These are phyloP conservation scores for Macrophomina phaseolina DNA, from an alignment of 2,329 filamentous ascomycete genomes.

Conservation along the genomic window DNA sequence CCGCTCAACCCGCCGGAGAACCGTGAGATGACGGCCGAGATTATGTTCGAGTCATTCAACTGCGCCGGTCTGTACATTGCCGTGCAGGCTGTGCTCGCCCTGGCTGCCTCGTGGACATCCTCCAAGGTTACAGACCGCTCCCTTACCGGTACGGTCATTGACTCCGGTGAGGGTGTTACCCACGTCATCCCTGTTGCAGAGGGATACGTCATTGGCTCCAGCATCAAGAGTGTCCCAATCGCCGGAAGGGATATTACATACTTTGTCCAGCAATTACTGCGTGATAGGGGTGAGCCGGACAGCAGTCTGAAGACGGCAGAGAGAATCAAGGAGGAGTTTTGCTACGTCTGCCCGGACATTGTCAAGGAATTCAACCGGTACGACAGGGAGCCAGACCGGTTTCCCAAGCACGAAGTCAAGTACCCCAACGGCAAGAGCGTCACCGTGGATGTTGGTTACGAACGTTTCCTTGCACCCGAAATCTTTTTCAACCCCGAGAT, in stretches of 20 bases:
- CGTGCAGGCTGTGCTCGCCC: constrained; percentile 93
- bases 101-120: constrained; percentile 97
- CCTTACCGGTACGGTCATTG: constrained; percentile 95
- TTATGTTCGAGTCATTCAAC: constrained; percentile 99
- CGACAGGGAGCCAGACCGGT: constrained; percentile 86
- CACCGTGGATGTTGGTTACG: constrained; percentile 92
- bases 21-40: constrained; percentile 97
- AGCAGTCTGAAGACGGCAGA: constrained; percentile 97
- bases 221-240: constrained; percentile 98
- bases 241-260: constrained; percentile 98
- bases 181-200: constrained; percentile 99
- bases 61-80: constrained; percentile 98
- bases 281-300: constrained; percentile 95
- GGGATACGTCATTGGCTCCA: constrained; percentile 98
- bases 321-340: constrained; percentile 98
- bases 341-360: constrained; percentile 97
- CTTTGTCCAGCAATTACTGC: constrained; percentile 94
- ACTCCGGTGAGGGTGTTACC: constrained; percentile 97
- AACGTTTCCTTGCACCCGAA: constrained; percentile 95
- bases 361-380: constrained; percentile 97
- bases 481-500: constrained; percentile 99
- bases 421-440: constrained; percentile 85
- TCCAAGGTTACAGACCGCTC: constrained; percentile 97
- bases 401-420: constrained; percentile 86
- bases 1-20: constrained; percentile 98